These are phyloP conservation scores for Rhizopogon rudus DNA, from an alignment of 768 basidiomycete species.

Conservation along the genomic window DNA sequence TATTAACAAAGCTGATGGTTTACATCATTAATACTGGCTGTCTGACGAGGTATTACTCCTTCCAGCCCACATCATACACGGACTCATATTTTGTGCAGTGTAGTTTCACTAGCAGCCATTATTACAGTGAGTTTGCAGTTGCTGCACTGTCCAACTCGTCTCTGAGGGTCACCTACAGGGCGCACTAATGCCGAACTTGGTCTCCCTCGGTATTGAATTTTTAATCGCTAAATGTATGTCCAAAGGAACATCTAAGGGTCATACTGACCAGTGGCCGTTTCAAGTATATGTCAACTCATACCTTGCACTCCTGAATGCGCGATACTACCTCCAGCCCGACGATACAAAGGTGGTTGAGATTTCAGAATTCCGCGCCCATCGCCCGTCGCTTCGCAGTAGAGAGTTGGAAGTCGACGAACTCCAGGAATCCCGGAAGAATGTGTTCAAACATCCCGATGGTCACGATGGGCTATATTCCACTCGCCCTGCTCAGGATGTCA, in stretches of 20 bases:
- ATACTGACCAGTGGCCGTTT: background rate
- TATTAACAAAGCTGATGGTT: background rate
- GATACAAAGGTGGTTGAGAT: too few species aligned
- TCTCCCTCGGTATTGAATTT: background rate
- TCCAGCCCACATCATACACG: background rate
- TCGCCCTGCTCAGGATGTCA: too few species aligned
- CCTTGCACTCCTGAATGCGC: background rate
- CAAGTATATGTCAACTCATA: background rate
- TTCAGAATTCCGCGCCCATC: background rate
- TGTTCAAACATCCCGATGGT: background rate
- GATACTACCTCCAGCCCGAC: background rate
- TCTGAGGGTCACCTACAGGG: background rate
- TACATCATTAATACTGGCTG: background rate
- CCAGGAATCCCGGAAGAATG: background rate
- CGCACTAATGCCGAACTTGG: background rate
- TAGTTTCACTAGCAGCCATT: background rate
- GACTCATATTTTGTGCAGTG: background rate
- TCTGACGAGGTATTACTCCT: background rate
- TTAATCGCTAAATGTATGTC: background rate
- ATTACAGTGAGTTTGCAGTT: background rate
- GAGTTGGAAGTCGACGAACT: background rate
- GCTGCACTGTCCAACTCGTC: background rate
- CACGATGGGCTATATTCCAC: too few species aligned
- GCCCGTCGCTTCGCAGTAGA: too few species aligned
- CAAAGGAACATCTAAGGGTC: background rate